Base-by-base conservation (phyloP, 768 basidiomycete species). In the Lentinula sp. region DNA sequence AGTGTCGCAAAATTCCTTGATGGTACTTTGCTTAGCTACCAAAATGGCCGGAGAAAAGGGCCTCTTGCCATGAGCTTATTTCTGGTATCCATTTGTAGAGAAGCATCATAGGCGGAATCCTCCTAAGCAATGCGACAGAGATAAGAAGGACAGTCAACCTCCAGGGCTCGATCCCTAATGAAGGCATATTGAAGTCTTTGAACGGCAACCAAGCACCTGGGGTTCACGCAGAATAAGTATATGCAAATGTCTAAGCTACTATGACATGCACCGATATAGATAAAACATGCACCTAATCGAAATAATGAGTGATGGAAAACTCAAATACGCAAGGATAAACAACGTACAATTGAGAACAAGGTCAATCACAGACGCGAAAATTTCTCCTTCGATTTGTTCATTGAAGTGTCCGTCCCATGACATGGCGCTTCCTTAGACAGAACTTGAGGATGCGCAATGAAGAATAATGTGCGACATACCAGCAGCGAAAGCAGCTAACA, bases 351-450 rank as follows among this genome's bases (percentile, higher is more conserved):
- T 92, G 58, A 92, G 78, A 28, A 97, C 79, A 63, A 97, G 83
- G 71, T 98, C 92, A 63, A 98, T 87, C 45, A 97, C 91, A 28
- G 93, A 88, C 1, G 93, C 88, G 70, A 99, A 98, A 10, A 85
- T 78, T 61, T 94, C 91, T 64, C 90, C 86, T 72, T 95, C 91
- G 0, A 85, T 92, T 62, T 92, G 86, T 18, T 74, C 74, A 66
- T 91, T 89, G 75, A 91, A 91, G 65, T 91, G 79, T 2, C 86
- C 91, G 71, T 96, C 94, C 93, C 92, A 95, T 6, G 92, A 92
- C 64, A 98, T 89, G 1, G 95, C 92, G 57, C 81, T 86, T 2
- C 95, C 95, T 87, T 73, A 12, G 2, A 43, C 70, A 48, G n/a
- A 39, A 33, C 37, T 62, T 37, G 60, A 35, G 8, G 15, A 43